phyloP scores from a whole-genome alignment of 1,284 basidiomycete genomes.

The Lentinula novae-zelandiae region DNA sequence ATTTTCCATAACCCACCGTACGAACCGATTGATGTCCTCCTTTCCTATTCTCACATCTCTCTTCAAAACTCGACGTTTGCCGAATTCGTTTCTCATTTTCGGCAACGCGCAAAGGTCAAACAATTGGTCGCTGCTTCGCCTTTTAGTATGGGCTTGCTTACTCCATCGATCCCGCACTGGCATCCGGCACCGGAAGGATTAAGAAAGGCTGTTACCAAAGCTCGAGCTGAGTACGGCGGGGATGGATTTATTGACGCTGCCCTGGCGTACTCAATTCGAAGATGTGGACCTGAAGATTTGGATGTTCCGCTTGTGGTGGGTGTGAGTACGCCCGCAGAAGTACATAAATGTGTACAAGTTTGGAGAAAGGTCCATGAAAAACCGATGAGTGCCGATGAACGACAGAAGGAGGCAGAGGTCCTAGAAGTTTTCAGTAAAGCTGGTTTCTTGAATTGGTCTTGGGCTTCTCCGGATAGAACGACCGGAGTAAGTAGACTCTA shows the following conservation, averaged over 20 bases:
- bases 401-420: slow-evolving; percentile 45
- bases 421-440: slow-evolving; percentile 42
- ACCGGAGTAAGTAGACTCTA: background rate
- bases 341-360: slow-evolving; percentile 67
- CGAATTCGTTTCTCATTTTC: slow-evolving; percentile 60
- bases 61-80: slow-evolving; percentile 76
- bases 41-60: slow-evolving; percentile 86
- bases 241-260: slow-evolving; percentile 68
- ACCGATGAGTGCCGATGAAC: slow-evolving; percentile 34
- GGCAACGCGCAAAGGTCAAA: slow-evolving; percentile 57
- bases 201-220: slow-evolving; percentile 37
- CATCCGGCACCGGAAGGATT: slow-evolving; percentile 74
- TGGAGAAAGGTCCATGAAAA: slow-evolving; percentile 59
- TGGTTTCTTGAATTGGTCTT: slow-evolving; percentile 61
- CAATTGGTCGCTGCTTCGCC: slow-evolving; percentile 87
- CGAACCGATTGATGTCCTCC: slow-evolving; percentile 74
- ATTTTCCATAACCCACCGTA: slow-evolving; percentile 61
- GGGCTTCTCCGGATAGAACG: slow-evolving; percentile 46
- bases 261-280: slow-evolving; percentile 67
- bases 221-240: slow-evolving; percentile 30
- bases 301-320: slow-evolving; percentile 74
- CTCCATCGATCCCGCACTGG: slow-evolving; percentile 67
- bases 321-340: slow-evolving; percentile 65
- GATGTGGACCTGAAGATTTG: slow-evolving; percentile 35
- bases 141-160: slow-evolving; percentile 89